Percentiles rank a stretch among this genome's conserved stretches.
Evolutionary conservation across 2,329 filamentous ascomycete genomes (phyloP).

Genomic region (Trichoderma semiorbis): DNA sequence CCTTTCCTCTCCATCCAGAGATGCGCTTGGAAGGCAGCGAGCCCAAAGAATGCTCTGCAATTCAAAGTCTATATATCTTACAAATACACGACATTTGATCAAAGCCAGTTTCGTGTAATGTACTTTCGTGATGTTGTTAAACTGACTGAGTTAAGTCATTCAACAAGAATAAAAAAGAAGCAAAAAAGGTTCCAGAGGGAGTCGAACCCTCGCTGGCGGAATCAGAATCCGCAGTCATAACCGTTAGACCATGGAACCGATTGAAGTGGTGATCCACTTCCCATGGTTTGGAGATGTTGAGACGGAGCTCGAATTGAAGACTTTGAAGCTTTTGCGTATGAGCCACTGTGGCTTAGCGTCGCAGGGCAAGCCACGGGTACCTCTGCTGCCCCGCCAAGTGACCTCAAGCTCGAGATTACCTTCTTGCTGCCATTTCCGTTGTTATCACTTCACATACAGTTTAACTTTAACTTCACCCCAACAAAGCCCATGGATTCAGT

Average conservation of each 20-base stretch:
- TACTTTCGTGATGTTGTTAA: not conserved
- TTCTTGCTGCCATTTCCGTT: not conserved
- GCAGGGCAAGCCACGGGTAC: not conserved
- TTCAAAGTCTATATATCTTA: not conserved
- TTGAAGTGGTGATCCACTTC: slow-evolving; percentile 8
- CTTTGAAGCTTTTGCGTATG: not conserved
- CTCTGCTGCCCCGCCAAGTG: not conserved
- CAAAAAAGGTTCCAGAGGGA: slow-evolving; percentile 17
- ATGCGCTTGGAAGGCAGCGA: not conserved
- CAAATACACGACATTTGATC: not conserved
- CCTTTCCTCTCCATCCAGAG: not conserved
- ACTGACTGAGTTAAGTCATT: not conserved
- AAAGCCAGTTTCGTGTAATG: not conserved
- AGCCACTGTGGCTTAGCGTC: not conserved
- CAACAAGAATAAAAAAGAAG: not conserved
- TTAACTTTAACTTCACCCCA: not conserved
- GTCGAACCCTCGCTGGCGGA: slow-evolving; percentile 22
- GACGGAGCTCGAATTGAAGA: not conserved
- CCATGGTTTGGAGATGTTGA: not conserved
- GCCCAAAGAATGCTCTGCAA: not conserved
- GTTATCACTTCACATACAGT: not conserved
- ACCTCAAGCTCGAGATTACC: not conserved
- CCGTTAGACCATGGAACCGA: slow-evolving; percentile 20
- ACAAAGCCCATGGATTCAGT: not conserved
- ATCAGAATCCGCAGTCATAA: slow-evolving; percentile 22